Evolutionary conservation across 371 early-diverging fungal genomes (phyloP).

Genomic region (Batkoa obscura): DNA sequence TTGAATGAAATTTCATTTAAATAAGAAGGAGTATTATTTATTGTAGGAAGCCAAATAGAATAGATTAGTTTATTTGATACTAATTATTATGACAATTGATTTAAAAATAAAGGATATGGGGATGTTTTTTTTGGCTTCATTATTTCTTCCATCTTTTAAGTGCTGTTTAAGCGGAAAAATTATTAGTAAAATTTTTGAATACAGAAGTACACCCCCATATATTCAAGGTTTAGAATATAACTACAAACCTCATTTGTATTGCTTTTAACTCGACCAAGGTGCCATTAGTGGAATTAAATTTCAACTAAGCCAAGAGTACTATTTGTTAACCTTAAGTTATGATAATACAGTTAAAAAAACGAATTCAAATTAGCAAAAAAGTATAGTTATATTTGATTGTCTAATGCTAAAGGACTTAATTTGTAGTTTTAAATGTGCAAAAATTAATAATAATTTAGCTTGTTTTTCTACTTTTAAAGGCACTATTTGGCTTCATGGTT

Average conservation of each 20-base stretch:
- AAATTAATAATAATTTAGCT: no score
- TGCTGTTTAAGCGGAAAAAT: no score
- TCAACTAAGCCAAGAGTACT: slow-evolving; percentile 22
- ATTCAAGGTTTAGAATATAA: slow-evolving; percentile 14
- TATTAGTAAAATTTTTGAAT: no score
- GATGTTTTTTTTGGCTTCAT: not conserved
- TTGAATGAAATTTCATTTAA: slow-evolving; percentile 40
- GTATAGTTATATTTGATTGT: not conserved
- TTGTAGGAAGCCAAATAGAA: slow-evolving; percentile 38
- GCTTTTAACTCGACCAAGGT: slow-evolving; percentile 33
- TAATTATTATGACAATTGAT: not conserved
- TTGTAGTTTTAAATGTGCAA: not conserved
- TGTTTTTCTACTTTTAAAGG: slow-evolving; percentile 45
- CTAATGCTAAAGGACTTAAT: slow-evolving; percentile 15
- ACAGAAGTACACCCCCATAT: no score
- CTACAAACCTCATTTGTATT: slow-evolving; percentile 25
- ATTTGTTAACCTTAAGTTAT: slow-evolving; percentile 35
- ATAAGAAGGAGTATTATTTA: slow-evolving; percentile 28
- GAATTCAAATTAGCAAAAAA: slow-evolving; percentile 19
- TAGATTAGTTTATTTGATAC: slow-evolving; percentile 47
- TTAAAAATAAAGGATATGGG: no score
- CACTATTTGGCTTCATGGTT: slow-evolving; percentile 26
- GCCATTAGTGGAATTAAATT: slow-evolving; percentile 31
- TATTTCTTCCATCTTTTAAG: no score
- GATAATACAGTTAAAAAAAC: slow-evolving; percentile 38